A percentile compares a stretch with the other conserved stretches of the same genome.
phyloP scores from a whole-genome alignment of 2,329 filamentous ascomycete genomes.

The Setomelanomma holmii region DNA sequence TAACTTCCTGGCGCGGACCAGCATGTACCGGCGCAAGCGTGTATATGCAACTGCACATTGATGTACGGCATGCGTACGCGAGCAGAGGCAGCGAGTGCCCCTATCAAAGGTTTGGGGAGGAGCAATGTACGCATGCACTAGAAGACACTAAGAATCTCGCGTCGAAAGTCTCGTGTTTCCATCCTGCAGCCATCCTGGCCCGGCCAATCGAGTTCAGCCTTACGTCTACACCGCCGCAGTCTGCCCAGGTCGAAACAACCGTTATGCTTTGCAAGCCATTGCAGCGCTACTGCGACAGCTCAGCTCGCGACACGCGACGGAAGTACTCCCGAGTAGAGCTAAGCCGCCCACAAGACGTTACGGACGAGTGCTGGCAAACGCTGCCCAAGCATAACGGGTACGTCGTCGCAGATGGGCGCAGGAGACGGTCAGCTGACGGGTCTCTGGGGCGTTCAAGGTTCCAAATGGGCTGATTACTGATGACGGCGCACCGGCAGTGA shows the following conservation, averaged over 20 bases:
- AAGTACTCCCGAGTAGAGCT: slow-evolving; percentile 30
- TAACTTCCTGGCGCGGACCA: not conserved
- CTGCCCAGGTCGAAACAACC: slow-evolving; percentile 38
- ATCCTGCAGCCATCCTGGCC: slow-evolving; percentile 26
- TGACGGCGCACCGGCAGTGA: slow-evolving; percentile 27
- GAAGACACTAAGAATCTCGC: slow-evolving; percentile 45
- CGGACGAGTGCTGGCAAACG: not conserved
- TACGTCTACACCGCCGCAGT: slow-evolving; percentile 43
- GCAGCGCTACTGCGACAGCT: slow-evolving; percentile 28
- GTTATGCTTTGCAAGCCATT: slow-evolving; percentile 34
- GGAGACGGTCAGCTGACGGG: slow-evolving; percentile 38
- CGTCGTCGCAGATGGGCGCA: slow-evolving; percentile 29
- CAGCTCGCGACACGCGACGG: slow-evolving; percentile 39
- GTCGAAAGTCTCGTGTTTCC: slow-evolving; percentile 37
- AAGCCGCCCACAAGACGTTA: not conserved
- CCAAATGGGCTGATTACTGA: slow-evolving; percentile 21
- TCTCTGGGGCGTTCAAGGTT: slow-evolving; percentile 14
- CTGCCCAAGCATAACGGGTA: slow-evolving; percentile 2
- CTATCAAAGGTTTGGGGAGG: not conserved
- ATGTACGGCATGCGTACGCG: not conserved
- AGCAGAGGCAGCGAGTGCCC: slow-evolving; percentile 9
- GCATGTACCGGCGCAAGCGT: slow-evolving; percentile 5
- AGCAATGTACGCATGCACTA: slow-evolving; percentile 6
- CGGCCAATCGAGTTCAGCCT: slow-evolving; percentile 38
- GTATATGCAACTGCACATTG: not conserved